Evolutionary conservation across 768 basidiomycete genomes (phyloP), one percentile per base, ranked within the genome.

Genomic region (Atractiella rhizophila): DNA sequence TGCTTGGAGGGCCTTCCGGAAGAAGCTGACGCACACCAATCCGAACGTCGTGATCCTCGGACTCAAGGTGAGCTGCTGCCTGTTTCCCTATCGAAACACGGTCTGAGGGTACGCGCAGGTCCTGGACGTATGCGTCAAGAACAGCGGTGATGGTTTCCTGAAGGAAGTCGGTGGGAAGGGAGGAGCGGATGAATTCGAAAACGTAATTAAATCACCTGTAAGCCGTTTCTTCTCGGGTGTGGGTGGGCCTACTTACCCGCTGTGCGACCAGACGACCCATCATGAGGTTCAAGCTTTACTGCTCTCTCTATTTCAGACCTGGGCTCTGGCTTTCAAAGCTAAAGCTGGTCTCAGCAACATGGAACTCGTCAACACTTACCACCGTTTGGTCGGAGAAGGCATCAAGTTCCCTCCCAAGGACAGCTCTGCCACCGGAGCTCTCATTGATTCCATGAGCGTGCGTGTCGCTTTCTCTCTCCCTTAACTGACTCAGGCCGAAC

Each of bases 71-170:
- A 40, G 23, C 15, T 34, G 9, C 8, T 25, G 23, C 33, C 37
- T 24, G 35, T 28, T 42, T 23, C 43, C 42, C 27, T 31, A 37
- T 28, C 7, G 23, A 18, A 27, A 21, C 29, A 7, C 34, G 28
- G 39, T 38, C 48, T 52, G 15, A 43, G 39, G 35, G 31, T 41
- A 34, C 40, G 35, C 40, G 27, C 43, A 88, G 78, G 65, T 94
- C 36, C 73, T 78, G 35, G 91, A 96, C 59, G 66, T 74, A 8
- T 85, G 81, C 53, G 68, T 96, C 57, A 98, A 98, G 73, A 98
- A 98, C 53, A 83, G 82, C 9, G 91, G 91, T 0, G 83, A 94
- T 49, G 70, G 73, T 32, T 96, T 98, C 54, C 62, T 96, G 37
- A 58, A 59, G 2, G 83, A 91, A 56, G 60, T 88, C 34, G 47